phyloP scores from a whole-genome alignment of 2,329 filamentous ascomycete genomes.

The Penicillium sp. region DNA sequence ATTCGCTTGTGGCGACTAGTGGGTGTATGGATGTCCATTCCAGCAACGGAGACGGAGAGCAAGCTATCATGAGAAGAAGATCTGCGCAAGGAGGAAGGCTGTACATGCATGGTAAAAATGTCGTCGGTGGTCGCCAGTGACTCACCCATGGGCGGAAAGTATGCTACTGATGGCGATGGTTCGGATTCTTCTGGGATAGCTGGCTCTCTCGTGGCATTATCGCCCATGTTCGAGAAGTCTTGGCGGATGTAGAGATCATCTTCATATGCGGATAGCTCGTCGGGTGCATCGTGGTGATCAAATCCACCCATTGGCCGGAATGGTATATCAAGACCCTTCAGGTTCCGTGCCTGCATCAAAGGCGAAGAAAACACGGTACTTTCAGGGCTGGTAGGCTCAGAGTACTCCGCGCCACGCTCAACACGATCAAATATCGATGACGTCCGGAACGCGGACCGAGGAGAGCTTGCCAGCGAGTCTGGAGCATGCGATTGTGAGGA shows the following conservation, averaged over 20 bases:
- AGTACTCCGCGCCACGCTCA: constrained; percentile 64
- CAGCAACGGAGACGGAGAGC: constrained; percentile 80
- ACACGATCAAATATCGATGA: constrained; percentile 76
- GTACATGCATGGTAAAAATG: constrained; percentile 24
- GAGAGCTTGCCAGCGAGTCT: constrained; percentile 75
- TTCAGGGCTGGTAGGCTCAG: constrained; percentile 76
- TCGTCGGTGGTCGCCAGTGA: constrained; percentile 21
- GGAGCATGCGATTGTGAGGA: constrained; percentile 45
- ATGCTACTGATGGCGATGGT: constrained; percentile 24
- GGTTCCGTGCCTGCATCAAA: constrained; percentile 61
- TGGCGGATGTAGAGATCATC: constrained; percentile 23
- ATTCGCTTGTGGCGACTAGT: constrained; percentile 74
- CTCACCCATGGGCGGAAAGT: constrained; percentile 16
- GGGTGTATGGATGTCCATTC: constrained; percentile 85
- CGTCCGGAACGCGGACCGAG: constrained; percentile 68
- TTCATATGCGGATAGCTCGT: constrained; percentile 15
- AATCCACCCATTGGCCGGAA: constrained; percentile 37
- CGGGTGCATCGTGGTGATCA: constrained; percentile 16
- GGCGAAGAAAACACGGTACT: constrained; percentile 67
- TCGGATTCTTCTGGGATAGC: constrained; percentile 44
- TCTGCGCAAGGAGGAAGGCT: constrained; percentile 57
- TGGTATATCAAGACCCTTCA: constrained; percentile 61
- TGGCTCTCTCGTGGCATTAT: constrained; percentile 28
- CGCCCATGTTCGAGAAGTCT: constrained; percentile 13
- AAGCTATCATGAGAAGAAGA: constrained; percentile 82